phyloP scores from a whole-genome alignment of 2,329 filamentous ascomycete species.

The Penicillium sp. region DNA sequence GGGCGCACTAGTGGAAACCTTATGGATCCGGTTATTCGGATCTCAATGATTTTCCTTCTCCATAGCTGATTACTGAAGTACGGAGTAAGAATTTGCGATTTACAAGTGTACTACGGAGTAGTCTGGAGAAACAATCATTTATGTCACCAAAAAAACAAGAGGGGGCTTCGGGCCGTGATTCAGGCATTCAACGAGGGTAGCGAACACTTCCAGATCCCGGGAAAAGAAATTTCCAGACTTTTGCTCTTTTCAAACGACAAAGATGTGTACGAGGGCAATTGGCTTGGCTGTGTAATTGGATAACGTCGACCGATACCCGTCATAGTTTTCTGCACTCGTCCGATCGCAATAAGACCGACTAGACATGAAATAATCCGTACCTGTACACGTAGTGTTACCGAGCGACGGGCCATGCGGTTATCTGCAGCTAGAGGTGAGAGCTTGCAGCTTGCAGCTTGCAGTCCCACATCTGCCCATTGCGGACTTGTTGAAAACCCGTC shows the following conservation, averaged over 20 bases:
- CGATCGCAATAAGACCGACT: neutral
- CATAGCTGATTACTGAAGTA: too few species aligned
- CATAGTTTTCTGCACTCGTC: neutral
- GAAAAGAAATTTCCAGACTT: neutral
- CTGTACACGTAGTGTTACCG: too few species aligned
- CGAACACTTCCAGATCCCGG: neutral
- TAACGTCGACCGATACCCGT: neutral
- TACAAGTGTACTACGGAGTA: too few species aligned
- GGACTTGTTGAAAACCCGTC: neutral
- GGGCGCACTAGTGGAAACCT: neutral
- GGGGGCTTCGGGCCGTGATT: neutral
- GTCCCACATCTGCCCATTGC: neutral
- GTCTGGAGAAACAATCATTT: neutral
- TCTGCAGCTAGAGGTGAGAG: slow-evolving; percentile 1
- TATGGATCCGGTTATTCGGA: neutral
- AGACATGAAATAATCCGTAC: neutral
- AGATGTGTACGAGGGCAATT: neutral
- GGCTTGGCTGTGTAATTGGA: neutral
- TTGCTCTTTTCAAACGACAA: neutral
- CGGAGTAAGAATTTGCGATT: neutral
- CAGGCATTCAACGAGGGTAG: neutral
- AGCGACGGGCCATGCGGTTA: neutral
- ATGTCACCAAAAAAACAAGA: too few species aligned
- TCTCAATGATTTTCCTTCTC: neutral
- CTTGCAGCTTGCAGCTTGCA: neutral